Evolutionary conservation across 2,329 filamentous ascomycete genomes (phyloP).

Genomic region (Colletotrichum sp.): DNA sequence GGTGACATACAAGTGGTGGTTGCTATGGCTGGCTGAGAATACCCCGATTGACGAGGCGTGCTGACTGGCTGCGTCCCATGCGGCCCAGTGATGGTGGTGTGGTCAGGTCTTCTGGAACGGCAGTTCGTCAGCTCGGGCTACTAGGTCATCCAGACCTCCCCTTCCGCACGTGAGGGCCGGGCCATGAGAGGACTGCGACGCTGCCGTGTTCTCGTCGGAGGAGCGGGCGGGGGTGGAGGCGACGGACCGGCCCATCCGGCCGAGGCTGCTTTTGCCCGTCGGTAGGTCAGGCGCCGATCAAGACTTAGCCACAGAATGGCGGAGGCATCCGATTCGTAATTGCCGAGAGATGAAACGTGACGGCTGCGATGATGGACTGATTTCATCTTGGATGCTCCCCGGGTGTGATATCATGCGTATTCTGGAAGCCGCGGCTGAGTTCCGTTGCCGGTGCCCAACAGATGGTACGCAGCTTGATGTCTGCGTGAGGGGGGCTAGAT

Average conservation of each 20-base stretch:
- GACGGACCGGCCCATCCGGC: background rate
- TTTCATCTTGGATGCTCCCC: background rate
- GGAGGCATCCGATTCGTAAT: background rate
- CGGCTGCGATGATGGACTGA: background rate
- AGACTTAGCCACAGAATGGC: background rate
- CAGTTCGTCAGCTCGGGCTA: background rate
- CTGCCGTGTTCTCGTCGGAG: background rate
- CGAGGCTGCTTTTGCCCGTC: background rate
- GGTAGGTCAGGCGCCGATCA: background rate
- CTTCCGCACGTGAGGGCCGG: background rate
- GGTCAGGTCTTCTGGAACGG: background rate
- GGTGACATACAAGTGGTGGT: conserved; percentile 2
- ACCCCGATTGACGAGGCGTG: conserved; percentile 19
- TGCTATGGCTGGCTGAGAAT: conserved; percentile 14
- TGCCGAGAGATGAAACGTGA: background rate
- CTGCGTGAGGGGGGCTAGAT: background rate
- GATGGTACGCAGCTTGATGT: background rate
- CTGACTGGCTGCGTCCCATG: conserved; percentile 17
- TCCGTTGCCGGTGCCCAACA: background rate
- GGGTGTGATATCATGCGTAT: conserved; percentile 2
- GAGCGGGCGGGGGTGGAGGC: background rate
- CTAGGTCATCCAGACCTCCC: background rate
- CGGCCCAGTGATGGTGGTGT: conserved; percentile 22
- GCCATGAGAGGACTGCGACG: background rate
- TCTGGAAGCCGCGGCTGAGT: background rate